Evolutionary conservation across 1,139 yeast species (phyloP).

Genomic region (Candida tropicalis): DNA sequence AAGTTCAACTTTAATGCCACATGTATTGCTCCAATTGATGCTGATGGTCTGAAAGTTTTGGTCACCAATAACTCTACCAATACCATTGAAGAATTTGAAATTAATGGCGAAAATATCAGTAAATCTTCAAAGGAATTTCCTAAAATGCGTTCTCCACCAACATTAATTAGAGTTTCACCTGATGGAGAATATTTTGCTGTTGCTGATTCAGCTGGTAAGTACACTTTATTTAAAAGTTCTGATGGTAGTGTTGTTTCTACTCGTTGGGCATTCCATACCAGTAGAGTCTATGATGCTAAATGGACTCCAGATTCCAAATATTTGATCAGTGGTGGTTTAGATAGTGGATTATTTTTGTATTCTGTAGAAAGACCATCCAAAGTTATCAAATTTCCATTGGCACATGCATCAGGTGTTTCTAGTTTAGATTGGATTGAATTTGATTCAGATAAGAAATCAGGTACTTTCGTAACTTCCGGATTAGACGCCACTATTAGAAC

Average conservation of each 20-base stretch:
- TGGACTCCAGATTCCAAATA: slow-evolving; percentile 80
- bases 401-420: slow-evolving; percentile 88
- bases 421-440: slow-evolving; percentile 67
- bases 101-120: slow-evolving; percentile 20
- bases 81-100: slow-evolving; percentile 31
- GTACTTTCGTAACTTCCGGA: slow-evolving; percentile 68
- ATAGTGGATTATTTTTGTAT: slow-evolving; percentile 77
- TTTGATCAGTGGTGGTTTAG: slow-evolving; percentile 80
- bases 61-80: slow-evolving; percentile 52
- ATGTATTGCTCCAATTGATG: slow-evolving; percentile 29
- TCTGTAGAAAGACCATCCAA: slow-evolving; percentile 78
- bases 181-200: slow-evolving; percentile 71
- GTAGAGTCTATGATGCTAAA: slow-evolving; percentile 71
- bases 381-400: slow-evolving; percentile 71
- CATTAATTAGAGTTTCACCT: slow-evolving; percentile 70
- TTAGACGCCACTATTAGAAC: slow-evolving; percentile 78
- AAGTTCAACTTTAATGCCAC: slow-evolving; percentile 42
- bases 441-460: slow-evolving; percentile 30
- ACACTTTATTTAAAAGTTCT: slow-evolving; percentile 60
- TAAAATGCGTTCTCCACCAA: slow-evolving; percentile 62
- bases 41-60: slow-evolving; percentile 32
- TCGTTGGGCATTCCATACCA: slow-evolving; percentile 95
- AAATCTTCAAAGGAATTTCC: slow-evolving; percentile 31
- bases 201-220: slow-evolving; percentile 87
- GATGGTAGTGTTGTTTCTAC: slow-evolving; percentile 70